Conservation (phyloP, 257 asterid species). For the Nicotiana knightiana region DNA sequence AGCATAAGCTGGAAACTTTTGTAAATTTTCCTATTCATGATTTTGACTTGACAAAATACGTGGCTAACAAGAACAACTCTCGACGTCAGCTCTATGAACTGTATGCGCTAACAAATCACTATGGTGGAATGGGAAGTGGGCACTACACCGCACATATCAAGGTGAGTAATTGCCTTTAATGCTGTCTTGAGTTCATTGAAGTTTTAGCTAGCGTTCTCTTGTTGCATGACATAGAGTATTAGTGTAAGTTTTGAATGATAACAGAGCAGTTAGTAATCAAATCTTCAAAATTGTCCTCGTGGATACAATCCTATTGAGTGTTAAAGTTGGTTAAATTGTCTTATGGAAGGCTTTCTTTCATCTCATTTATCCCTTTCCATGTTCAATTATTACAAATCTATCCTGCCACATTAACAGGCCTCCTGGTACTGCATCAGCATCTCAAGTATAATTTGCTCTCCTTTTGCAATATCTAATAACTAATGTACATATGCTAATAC, state of each 20-base stretch:
- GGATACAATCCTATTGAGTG: background rate
- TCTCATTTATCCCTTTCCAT: too few species aligned
- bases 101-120: slow-evolving; percentile 92
- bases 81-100: slow-evolving; percentile 84
- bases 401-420: background rate
- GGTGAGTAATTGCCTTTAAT: slow-evolving; percentile 33
- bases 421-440: background rate
- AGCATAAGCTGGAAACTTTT: slow-evolving; percentile 96
- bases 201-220: background rate
- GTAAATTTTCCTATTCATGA: slow-evolving; percentile 93
- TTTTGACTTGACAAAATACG: slow-evolving; percentile 83
- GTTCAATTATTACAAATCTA: background rate
- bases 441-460: background rate
- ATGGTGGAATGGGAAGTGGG: slow-evolving; percentile 99
- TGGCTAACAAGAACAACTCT: slow-evolving; percentile 88
- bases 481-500: background rate
- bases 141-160: slow-evolving; percentile 95
- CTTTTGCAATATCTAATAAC: background rate
- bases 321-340: background rate
- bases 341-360: background rate
- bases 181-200: background rate
- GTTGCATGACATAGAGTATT: background rate
- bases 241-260: background rate
- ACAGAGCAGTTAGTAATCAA: background rate
- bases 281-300: background rate